phyloP scores from a whole-genome alignment of 805 yeast genomes.

The Yarrowia porcina region DNA sequence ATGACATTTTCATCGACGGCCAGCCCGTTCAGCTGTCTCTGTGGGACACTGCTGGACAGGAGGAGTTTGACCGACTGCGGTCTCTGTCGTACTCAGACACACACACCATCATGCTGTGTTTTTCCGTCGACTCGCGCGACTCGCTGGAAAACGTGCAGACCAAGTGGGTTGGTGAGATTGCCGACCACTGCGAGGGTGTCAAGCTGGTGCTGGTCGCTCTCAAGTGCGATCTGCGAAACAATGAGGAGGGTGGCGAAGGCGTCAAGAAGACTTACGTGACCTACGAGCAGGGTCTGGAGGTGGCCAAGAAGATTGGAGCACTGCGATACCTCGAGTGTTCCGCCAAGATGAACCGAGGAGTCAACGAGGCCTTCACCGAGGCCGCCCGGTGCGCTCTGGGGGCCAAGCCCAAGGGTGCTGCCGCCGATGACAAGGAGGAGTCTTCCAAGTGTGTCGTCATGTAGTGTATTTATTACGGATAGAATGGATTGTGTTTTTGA shows the following conservation, averaged over 20 bases:
- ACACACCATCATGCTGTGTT: constrained; percentile 94
- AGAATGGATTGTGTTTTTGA: constrained; percentile 7
- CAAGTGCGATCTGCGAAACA: constrained; percentile 85
- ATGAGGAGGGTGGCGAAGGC: constrained; percentile 45
- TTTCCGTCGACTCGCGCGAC: constrained; percentile 89
- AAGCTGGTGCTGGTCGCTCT: constrained; percentile 89
- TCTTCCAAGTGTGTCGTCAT: constrained; percentile 32
- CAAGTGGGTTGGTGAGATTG: constrained; percentile 95
- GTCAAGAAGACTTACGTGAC: constrained; percentile 52
- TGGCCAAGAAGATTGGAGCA: constrained; percentile 92
- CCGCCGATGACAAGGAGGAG: constrained; percentile 35
- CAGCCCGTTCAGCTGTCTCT: constrained; percentile 86
- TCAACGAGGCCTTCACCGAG: constrained; percentile 98
- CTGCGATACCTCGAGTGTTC: constrained; percentile 93
- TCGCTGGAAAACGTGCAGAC: constrained; percentile 92
- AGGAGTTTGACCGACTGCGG: constrained; percentile 91
- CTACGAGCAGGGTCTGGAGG: constrained; percentile 89
- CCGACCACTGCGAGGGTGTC: constrained; percentile 96
- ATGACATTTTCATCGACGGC: constrained; percentile 93
- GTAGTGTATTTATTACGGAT: constrained; percentile 27
- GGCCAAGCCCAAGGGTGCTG: constrained; percentile 72
- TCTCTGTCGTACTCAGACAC: constrained; percentile 92
- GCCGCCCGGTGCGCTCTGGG: constrained; percentile 96
- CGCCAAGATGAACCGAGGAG: constrained; percentile 94
- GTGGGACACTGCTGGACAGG: constrained; percentile 99